phyloP scores from a whole-genome alignment of 768 basidiomycete species.

The button mushroom (Agaricus bisporus) region DNA sequence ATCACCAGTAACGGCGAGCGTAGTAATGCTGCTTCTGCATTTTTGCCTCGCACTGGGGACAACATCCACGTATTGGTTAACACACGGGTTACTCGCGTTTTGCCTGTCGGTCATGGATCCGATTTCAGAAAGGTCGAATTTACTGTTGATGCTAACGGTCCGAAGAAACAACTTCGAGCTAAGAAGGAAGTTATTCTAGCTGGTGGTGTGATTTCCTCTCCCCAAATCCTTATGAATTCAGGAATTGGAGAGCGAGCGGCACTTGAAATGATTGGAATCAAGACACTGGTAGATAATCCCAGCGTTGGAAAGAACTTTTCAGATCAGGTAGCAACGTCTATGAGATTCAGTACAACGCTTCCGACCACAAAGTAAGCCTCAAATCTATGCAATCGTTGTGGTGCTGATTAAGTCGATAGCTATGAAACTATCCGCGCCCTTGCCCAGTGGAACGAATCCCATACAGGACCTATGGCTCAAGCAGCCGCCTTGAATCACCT shows the following conservation, averaged over 20 bases:
- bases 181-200: conserved; percentile 26
- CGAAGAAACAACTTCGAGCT: conserved; percentile 14
- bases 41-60: neutral
- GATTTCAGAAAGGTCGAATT: conserved; percentile 12
- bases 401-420: neutral
- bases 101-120: conserved; percentile 2
- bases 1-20: conserved; percentile 8
- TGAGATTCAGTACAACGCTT: conserved; percentile 1
- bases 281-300: conserved; percentile 13
- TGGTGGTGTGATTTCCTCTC: conserved; percentile 24
- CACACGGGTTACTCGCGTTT: conserved; percentile 10
- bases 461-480: conserved; percentile 8
- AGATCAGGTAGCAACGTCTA: conserved; percentile 13
- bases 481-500: conserved; percentile 1
- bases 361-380: neutral
- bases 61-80: conserved; percentile 11
- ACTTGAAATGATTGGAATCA: conserved; percentile 12
- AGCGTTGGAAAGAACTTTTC: conserved; percentile 18
- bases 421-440: neutral
- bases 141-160: neutral
- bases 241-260: conserved; percentile 19
- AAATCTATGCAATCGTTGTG: no score
- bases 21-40: conserved; percentile 12
- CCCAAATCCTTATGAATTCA: conserved; percentile 18
- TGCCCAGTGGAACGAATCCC: conserved; percentile 10